Evolutionary conservation across 345 rosid genomes (phyloP).

Genomic region (Brassica napus): Da-Ae NC_063451.1:45357501-45358000

Average conservation of each 20-base stretch:
- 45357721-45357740: constrained; percentile 14
- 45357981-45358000: constrained; percentile 18
- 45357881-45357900: constrained; percentile 48
- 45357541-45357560: not conserved
- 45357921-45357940: constrained; percentile 31
- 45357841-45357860: constrained; percentile 33
- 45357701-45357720: constrained; percentile 4
- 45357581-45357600: constrained; percentile 31
- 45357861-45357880: not conserved
- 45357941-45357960: constrained; percentile 21
- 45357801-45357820: constrained; percentile 6
- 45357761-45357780: constrained; percentile 54
- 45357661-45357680: constrained; percentile 37
- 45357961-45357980: not conserved
- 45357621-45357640: constrained; percentile 29
- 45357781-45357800: constrained; percentile 34
- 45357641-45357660: constrained; percentile 31
- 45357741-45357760: constrained; percentile 34
- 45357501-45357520: not conserved
- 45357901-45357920: constrained; percentile 39
- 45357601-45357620: constrained; percentile 19
- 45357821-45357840: constrained; percentile 45
- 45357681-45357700: constrained; percentile 11
- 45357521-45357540: constrained; percentile 9
- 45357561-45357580: constrained; percentile 38